These are phyloP conservation scores for Rheum nobile DNA, from an alignment of 148 eudicot species.

Conservation along the genomic window DNA sequence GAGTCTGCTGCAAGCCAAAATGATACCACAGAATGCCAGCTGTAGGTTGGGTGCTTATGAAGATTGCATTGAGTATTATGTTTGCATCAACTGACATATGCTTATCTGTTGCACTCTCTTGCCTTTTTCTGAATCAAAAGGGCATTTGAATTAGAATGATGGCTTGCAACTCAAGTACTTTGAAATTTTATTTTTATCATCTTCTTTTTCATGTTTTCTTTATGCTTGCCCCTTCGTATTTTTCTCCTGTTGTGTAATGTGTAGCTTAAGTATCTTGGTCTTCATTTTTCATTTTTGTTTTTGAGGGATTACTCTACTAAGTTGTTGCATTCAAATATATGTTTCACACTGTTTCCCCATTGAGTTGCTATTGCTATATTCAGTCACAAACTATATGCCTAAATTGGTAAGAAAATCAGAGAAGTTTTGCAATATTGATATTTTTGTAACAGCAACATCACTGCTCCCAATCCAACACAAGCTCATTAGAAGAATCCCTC, in stretches of 20 bases:
- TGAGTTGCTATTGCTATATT: background rate
- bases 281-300: background rate
- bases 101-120: slow-evolving; percentile 86
- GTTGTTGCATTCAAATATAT: background rate
- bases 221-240: background rate
- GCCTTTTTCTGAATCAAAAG: slow-evolving; percentile 86
- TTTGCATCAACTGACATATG: slow-evolving; percentile 87
- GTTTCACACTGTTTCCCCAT: background rate
- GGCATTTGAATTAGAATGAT: slow-evolving; percentile 46
- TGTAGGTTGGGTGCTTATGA: slow-evolving; percentile 82
- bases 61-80: slow-evolving; percentile 74
- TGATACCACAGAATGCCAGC: slow-evolving; percentile 86
- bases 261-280: background rate
- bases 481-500: slow-evolving; percentile 13
- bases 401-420: no score
- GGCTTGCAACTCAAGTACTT: slow-evolving; percentile 1
- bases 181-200: background rate
- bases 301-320: background rate
- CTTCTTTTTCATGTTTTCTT: no score
- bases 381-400: background rate
- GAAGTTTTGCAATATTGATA: no score
- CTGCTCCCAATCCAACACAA: slow-evolving; percentile 9
- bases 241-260: background rate
- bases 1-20: slow-evolving; percentile 73
- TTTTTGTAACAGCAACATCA: background rate